These are phyloP conservation scores for Gillenia trifoliata DNA, from an alignment of 306 rosid species.

Conservation along the genomic window DNA sequence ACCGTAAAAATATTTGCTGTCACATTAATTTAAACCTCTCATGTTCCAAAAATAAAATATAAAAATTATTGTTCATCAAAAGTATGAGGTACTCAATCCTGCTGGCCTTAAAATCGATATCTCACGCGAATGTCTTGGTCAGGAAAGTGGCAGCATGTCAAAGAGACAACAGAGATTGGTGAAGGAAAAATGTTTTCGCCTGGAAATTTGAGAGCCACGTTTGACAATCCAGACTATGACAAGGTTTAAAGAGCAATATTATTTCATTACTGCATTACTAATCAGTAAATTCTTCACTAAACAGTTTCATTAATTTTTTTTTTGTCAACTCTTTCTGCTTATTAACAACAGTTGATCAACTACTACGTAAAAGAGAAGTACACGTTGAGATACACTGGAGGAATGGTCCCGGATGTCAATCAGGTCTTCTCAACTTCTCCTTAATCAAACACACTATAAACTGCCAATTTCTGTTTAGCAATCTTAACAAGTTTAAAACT, in stretches of 20 bases:
- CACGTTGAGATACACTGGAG: constrained; percentile 98
- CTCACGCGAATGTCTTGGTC: constrained; percentile 16
- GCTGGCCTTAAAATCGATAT: background rate
- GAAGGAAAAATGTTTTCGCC: constrained; percentile 98
- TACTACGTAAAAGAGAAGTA: constrained; percentile 82
- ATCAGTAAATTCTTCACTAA: background rate
- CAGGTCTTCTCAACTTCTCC: constrained; percentile 43
- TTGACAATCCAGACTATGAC: constrained; percentile 75
- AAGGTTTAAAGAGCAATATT: constrained; percentile 38
- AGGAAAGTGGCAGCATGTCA: constrained; percentile 99
- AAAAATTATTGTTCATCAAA: background rate
- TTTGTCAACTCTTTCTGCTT: background rate
- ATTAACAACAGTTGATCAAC: constrained; percentile 57
- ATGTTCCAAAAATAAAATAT: background rate
- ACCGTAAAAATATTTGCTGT: background rate
- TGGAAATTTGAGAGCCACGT: constrained; percentile 96
- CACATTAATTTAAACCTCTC: background rate
- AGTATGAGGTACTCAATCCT: background rate
- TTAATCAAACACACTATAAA: background rate
- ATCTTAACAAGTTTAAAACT: background rate
- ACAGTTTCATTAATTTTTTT: background rate
- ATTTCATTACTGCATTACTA: background rate
- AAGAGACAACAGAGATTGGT: constrained; percentile 84
- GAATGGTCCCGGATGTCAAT: constrained; percentile 99
- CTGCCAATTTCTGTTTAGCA: background rate